Evolutionary conservation across 139 green algal species (phyloP), one percentile per base, ranked within the genome.

Genomic region (Asterochloris erici): DNA sequence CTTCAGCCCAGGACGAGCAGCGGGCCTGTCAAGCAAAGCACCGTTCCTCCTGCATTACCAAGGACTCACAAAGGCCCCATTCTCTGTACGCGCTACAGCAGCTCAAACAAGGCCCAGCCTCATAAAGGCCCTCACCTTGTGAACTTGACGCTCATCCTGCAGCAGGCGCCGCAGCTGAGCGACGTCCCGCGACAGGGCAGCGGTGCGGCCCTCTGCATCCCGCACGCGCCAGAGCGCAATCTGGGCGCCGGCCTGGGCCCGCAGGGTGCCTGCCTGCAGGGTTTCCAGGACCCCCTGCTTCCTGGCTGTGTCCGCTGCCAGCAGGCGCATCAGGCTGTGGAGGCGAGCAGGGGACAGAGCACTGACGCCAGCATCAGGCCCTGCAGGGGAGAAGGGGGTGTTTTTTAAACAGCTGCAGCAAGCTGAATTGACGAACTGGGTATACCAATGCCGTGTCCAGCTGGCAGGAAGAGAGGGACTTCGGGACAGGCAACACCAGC

Each of bases 111-210:
- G 15, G 47, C 70, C 70, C 29, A 54, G n/a, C 0, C 69, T 15
- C 14, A n/a, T 14, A 26, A 16, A 75, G 14, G 21, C 29, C 61
- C 28, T 23, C 12, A 54, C 79, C 68, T 76, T 68, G 70, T 78
- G 74, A n/a, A 61, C 77, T 68, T 88, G 78, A 74, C 88, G 89
- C 78, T 93, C 90, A 38, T 91, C 90, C 24, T 91, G 90, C 38
- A 93, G 82, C 74, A 93, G 80, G 74, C 89, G 74, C 69, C 86
- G 83, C 68, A 92, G 78, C 28, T 87, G 79, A 23, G 83, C 74
- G n/a, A 88, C 79, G 62, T 92, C 89, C 4, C 82, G 82, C 9
- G 74, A 27, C 19, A 87, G 63, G 0, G 21, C 60, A 15, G 28
- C 78, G 61, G 16, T 70, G 14, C 80, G 78, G n/a, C 82, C 79